A percentile compares a stretch with the other conserved stretches of the same genome.
These are phyloP conservation scores for Colletotrichum camelliae DNA, from an alignment of 2,329 filamentous ascomycete species.

Conservation along the genomic window DNA sequence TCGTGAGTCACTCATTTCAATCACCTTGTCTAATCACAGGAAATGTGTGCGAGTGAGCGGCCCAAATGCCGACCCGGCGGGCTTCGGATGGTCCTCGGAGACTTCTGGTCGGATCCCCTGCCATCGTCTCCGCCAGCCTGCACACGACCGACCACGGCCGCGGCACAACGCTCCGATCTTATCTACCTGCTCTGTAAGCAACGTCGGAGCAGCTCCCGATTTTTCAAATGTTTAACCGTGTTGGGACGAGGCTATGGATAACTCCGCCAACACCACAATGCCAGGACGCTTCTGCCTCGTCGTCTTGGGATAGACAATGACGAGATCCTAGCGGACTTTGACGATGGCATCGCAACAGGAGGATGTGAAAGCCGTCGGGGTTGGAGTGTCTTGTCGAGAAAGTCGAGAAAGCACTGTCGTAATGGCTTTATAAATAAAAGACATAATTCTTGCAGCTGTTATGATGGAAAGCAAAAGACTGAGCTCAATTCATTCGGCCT, in stretches of 20 bases:
- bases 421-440: neutral
- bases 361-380: neutral
- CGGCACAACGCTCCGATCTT: neutral
- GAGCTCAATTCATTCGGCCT: neutral
- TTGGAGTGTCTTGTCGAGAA: neutral
- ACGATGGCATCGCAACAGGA: neutral
- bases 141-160: neutral
- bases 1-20: neutral
- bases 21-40: neutral
- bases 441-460: neutral
- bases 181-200: neutral
- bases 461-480: neutral
- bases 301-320: neutral
- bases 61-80: neutral
- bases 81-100: neutral
- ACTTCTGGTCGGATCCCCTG: slow-evolving; percentile 22
- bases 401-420: too few species aligned
- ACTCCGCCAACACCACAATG: neutral
- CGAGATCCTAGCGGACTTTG: neutral
- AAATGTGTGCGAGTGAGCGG: neutral
- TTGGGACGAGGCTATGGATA: neutral
- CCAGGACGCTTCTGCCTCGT: neutral
- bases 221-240: neutral
- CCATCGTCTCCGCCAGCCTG: neutral
- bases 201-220: neutral